Percentiles rank a stretch among this genome's conserved stretches.
Evolutionary conservation across 108 stramenopile species (phyloP).

Genomic region (Skeletonema menzelii): DNA sequence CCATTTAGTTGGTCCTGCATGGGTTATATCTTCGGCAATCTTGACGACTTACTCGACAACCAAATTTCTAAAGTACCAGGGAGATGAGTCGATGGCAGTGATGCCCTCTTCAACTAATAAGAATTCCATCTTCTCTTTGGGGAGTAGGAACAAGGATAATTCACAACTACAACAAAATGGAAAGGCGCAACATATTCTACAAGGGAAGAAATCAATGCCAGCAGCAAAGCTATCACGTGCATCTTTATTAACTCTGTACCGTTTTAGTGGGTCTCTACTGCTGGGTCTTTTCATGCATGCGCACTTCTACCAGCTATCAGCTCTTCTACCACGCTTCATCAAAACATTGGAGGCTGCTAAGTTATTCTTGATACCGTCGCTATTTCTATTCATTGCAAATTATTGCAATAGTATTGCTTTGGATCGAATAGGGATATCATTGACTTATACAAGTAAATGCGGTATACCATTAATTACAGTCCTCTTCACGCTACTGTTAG

Average conservation of each 20-base stretch:
- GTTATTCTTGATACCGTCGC: constrained; percentile 60
- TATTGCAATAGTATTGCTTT: constrained; percentile 70
- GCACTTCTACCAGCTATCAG: constrained; percentile 42
- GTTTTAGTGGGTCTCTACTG: constrained; percentile 70
- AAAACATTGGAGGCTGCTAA: constrained; percentile 44
- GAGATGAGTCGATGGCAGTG: constrained; percentile 2
- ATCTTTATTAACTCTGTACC: constrained; percentile 64
- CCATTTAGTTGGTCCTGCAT: constrained; percentile 56
- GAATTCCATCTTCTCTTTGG: neutral
- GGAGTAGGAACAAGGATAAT: neutral
- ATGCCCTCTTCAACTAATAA: neutral
- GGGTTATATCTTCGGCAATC: constrained; percentile 70
- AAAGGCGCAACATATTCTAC: neutral
- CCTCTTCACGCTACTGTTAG: constrained; percentile 59
- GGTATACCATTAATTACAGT: constrained; percentile 77
- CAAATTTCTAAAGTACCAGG: constrained; percentile 64
- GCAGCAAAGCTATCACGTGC: constrained; percentile 48
- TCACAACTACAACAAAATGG: neutral
- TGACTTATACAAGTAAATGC: constrained; percentile 83
- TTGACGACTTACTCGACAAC: constrained; percentile 80
- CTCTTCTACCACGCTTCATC: constrained; percentile 36
- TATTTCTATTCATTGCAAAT: constrained; percentile 74
- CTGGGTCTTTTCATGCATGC: constrained; percentile 66
- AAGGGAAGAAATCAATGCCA: constrained; percentile 5
- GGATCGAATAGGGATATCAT: constrained; percentile 75